A percentile compares a stretch with the other conserved stretches of the same genome.
phyloP scores from a whole-genome alignment of 805 yeast species.

The Lachancea sp. region DNA sequence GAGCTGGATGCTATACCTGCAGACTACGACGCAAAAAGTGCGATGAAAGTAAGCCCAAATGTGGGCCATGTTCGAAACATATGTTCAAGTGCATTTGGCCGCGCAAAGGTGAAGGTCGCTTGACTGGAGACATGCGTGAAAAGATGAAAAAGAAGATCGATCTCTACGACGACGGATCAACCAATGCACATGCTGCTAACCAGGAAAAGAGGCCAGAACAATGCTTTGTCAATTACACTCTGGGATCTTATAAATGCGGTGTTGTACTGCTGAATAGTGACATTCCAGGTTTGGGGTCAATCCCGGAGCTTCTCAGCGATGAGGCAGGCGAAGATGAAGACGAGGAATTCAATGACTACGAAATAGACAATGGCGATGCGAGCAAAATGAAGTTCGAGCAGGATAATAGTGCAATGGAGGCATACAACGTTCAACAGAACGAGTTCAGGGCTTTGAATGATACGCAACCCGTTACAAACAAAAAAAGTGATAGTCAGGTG shows the following conservation, averaged over 20 bases:
- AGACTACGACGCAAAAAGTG: conserved; percentile 17
- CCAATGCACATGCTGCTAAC: not conserved
- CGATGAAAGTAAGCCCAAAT: conserved; percentile 17
- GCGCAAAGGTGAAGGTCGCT: conserved; percentile 10
- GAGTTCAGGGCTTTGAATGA: too few relatives aligned
- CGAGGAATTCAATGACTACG: not conserved
- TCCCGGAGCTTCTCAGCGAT: not conserved
- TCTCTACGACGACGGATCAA: conserved; percentile 7
- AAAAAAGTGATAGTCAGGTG: not conserved
- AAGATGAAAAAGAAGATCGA: conserved; percentile 11
- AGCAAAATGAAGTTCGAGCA: not conserved
- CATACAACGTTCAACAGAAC: not conserved
- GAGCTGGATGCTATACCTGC: conserved; percentile 19
- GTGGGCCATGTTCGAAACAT: conserved; percentile 13
- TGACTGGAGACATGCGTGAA: conserved; percentile 17
- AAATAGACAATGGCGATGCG: not conserved
- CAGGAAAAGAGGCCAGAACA: not conserved
- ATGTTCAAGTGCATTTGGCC: conserved; percentile 19
- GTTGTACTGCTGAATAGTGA: not conserved
- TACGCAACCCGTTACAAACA: not conserved
- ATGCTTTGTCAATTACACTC: not conserved
- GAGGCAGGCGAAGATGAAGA: not conserved
- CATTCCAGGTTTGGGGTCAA: not conserved
- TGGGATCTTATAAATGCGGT: not conserved
- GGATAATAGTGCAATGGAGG: not conserved